Evolutionary conservation across 106 monocot species (phyloP).

Genomic region (Amphibolis antarctica): DNA sequence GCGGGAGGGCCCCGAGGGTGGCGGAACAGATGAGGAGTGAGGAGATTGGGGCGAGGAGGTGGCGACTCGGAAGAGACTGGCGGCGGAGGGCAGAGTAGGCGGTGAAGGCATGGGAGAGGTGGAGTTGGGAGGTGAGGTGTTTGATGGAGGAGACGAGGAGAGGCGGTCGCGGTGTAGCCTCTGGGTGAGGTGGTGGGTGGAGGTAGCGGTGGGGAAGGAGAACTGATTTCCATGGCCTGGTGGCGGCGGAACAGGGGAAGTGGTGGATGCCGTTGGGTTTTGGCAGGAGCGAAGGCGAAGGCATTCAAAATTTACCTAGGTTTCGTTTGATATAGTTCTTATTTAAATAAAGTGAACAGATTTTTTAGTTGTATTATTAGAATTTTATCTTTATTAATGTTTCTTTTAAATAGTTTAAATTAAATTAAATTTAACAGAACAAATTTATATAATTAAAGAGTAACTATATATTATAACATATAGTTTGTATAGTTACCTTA

Average conservation of each 20-base stretch:
- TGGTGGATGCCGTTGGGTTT: slow-evolving; percentile 1
- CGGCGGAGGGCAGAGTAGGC: slow-evolving; percentile 38
- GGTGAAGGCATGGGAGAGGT: slow-evolving; percentile 30
- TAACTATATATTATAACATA: no score
- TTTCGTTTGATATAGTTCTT: no score
- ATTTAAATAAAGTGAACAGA: no score
- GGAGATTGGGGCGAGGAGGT: slow-evolving; percentile 31
- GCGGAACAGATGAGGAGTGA: slow-evolving; percentile 34
- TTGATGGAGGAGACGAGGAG: neutral
- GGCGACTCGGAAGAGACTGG: slow-evolving; percentile 14
- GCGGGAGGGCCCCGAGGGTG: slow-evolving; percentile 18
- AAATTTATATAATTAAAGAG: no score
- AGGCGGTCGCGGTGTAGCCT: neutral
- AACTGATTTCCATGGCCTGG: neutral
- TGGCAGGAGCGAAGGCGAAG: neutral
- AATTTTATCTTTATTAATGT: no score
- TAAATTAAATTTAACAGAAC: no score
- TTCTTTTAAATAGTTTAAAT: no score
- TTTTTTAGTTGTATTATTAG: no score
- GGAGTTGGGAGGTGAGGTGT: slow-evolving; percentile 15
- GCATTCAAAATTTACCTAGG: neutral
- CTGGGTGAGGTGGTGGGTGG: neutral
- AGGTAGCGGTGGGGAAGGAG: neutral
- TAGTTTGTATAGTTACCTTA: no score
- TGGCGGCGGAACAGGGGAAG: neutral